Evolutionary conservation across 2,329 filamentous ascomycete genomes (phyloP), one percentile per base, ranked within the genome.

Genomic region (Alternaria consortialis): DNA sequence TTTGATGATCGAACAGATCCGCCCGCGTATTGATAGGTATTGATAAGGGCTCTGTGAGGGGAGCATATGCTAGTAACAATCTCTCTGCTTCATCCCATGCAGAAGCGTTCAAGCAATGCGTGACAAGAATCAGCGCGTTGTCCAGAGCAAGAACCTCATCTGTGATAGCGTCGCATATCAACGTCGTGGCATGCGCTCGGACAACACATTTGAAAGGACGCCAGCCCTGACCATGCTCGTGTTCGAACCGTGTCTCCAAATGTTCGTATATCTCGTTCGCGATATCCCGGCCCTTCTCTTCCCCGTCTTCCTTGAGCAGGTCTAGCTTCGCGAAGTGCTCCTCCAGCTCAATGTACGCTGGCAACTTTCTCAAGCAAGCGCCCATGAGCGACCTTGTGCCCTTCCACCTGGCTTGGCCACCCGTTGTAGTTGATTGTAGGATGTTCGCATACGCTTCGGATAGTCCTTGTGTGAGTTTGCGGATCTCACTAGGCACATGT

Each of bases 281-380:
- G 7, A 79, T 62, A 50, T 82, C 80, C 5, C 72, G 69, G 9
- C 74, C 73, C 4, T 75, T 73, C 12, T 78, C 75, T 5, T 68
- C 66, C 1, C 70, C 69, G 8, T 70, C 63, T 8, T 75, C 72
- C 12, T 75, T 70, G 25, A 72, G 59, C 39, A 64, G 66, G 32
- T 77, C 74, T 12, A 77, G 63, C 20, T 72, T 65, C 5, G 74
- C 74, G 61, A 78, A 80, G 37, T 79, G 56, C 37, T 79, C 76
- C 47, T 81, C 79, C 2, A 78, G 66, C 29, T 72, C 73, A 32
- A 83, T 80, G 44, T 81, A 81, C 12, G 70, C 70, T 0, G 81
- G 80, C 12, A 83, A 69, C 50, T 75, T 74, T 12, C 74, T 73
- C 31, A 83, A 62, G 54, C 81, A 83, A 4, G 74, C 74, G 7